A percentile compares a stretch with the other conserved stretches of the same genome.
Evolutionary conservation across 2,329 filamentous ascomycete genomes (phyloP).

Genomic region (Claviceps pazoutovae): DNA sequence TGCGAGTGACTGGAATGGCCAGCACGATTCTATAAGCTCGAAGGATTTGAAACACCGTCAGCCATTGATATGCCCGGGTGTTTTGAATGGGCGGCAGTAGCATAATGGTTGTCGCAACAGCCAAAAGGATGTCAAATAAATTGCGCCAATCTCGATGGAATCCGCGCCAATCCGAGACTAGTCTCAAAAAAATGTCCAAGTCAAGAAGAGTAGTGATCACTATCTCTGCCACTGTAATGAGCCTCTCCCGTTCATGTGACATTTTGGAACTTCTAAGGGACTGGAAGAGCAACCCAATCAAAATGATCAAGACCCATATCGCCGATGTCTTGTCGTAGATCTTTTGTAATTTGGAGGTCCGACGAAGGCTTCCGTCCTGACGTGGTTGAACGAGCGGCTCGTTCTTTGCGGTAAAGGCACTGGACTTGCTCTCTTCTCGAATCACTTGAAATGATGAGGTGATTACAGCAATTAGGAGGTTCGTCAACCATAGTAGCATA

Average conservation of each 20-base stretch:
- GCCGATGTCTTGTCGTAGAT: conserved; percentile 60
- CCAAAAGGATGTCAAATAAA: conserved; percentile 66
- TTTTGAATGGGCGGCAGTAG: conserved; percentile 68
- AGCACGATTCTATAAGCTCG: conserved; percentile 85
- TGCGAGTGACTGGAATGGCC: conserved; percentile 73
- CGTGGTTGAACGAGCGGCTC: conserved; percentile 25
- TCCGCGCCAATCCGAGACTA: conserved; percentile 63
- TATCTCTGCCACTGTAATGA: conserved; percentile 62
- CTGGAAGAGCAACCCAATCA: conserved; percentile 67
- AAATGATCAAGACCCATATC: conserved; percentile 71
- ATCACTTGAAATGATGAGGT: conserved; percentile 98
- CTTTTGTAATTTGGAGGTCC: conserved; percentile 44
- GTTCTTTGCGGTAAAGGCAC: conserved; percentile 75
- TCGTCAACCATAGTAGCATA: conserved; percentile 91
- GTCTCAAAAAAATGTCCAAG: conserved; percentile 68
- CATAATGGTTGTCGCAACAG: conserved; percentile 70
- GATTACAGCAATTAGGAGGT: conserved; percentile 89
- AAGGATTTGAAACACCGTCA: conserved; percentile 86
- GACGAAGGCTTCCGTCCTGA: conserved; percentile 24
- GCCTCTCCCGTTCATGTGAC: conserved; percentile 40
- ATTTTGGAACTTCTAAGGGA: conserved; percentile 65
- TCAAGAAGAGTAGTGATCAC: conserved; percentile 66
- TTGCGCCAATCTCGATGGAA: conserved; percentile 68
- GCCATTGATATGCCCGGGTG: conserved; percentile 68
- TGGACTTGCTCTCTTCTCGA: conserved; percentile 84